Conservation (phyloP, 2,329 filamentous ascomycete genomes). For the Chaetothyriales sp. region DNA sequence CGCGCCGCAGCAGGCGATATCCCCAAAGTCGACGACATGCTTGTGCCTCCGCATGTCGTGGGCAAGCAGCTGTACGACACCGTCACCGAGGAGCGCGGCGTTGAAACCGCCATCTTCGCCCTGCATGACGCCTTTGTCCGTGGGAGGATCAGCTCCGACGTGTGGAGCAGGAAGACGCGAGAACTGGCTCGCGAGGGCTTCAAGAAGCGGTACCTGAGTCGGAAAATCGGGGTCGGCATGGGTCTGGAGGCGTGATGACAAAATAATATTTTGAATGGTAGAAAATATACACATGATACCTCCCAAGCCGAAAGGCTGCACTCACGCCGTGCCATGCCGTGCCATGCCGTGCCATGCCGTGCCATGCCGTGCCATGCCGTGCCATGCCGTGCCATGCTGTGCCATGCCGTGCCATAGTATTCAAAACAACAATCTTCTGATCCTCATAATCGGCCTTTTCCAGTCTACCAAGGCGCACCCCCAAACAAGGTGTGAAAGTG, state of each 20-base stretch:
- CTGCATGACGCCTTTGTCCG: constrained; percentile 33
- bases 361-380: too few relatives aligned
- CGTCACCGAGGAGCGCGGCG: constrained; percentile 74
- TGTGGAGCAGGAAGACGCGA: constrained; percentile 34
- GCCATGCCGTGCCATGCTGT: too few relatives aligned
- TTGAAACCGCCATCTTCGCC: constrained; percentile 72
- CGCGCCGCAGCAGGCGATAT: constrained; percentile 39
- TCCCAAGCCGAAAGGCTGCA: too few relatives aligned
- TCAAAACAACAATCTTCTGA: too few relatives aligned
- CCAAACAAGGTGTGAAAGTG: too few relatives aligned
- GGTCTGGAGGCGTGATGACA: constrained; percentile 23
- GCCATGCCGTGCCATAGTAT: too few relatives aligned
- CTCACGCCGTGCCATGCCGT: too few relatives aligned
- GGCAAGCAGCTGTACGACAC: constrained; percentile 83
- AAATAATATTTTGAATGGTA: too few relatives aligned
- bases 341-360: too few relatives aligned
- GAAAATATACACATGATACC: too few relatives aligned
- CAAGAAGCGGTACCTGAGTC: constrained; percentile 32
- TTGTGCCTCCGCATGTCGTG: constrained; percentile 88
- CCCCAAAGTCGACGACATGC: constrained; percentile 73
- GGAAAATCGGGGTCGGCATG: constrained; percentile 35
- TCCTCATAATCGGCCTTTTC: too few relatives aligned
- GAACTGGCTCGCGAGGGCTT: constrained; percentile 36
- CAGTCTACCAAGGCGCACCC: too few relatives aligned
- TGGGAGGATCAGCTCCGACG: constrained; percentile 32